Base-by-base conservation (phyloP, 495 filamentous ascomycete genomes). In the Acidiella bohemica region DNA sequence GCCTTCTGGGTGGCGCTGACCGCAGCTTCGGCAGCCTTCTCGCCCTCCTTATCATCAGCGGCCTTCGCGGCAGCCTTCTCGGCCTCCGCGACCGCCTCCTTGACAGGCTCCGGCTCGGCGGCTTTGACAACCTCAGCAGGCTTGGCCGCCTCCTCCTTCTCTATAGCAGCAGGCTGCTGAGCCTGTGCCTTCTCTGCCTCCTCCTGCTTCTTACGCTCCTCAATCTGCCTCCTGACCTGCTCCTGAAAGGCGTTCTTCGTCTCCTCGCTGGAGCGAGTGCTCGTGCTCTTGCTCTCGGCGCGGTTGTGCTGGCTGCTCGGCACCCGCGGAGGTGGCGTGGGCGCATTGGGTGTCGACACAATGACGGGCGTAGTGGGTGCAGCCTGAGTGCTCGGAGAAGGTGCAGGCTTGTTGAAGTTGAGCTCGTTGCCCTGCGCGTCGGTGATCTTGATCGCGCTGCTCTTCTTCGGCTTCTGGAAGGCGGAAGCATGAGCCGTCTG, bases 391-490 rank as follows among this genome's bases (percentile, higher is more conserved):
- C 35, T 36, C 19, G 72, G 72, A 2, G 70, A 66, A 14, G 72
- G 72, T 1, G 69, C 67, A 21, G 63, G 61, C 46, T 53, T 63
- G 53, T 53, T 54, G 45, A 79, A 76, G 14, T 63, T 68, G 50
- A 79, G 61, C 14, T 55, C 71, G 55, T 82, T 80, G 39, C 81
- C 85, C 30, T 74, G 67, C 1, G 80, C 66, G 45, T 84, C 76
- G 64, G 81, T 87, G 64, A 95, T 92, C 27, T 75, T 65, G 34
- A 93, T 77, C 0, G 66, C 70, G 2, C 75, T 67, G 49, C 67
- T 80, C 60, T 76, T 80, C 56, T 74, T 80, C 3, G 62, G 52
- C 18, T 30, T 24, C 5, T 42, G 31, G 23, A 51, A 51, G 9
- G 9, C 21, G 36, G 27, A 18, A 14, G 45, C 37, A 11, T 30